Evolutionary conservation across 495 filamentous ascomycete species (phyloP), one percentile per base, ranked within the genome.

Genomic region (Hypoxylon lienhwacheense): DNA sequence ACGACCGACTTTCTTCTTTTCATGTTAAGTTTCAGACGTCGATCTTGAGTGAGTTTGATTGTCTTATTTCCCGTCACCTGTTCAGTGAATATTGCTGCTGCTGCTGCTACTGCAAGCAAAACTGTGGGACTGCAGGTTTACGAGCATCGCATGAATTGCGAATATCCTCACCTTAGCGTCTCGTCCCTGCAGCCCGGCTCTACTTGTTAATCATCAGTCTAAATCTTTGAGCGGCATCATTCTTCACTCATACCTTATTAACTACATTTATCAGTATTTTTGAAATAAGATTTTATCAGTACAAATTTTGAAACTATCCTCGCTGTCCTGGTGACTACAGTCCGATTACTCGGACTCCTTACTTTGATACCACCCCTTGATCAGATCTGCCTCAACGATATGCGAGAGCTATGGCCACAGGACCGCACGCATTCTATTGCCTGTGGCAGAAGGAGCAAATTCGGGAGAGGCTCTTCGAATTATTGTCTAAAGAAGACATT

Each of bases 391-490:
- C 63, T 58, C 64, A 49, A 58, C 70, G 69, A 70, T 61, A 76
- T 76, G 73, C 73, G 47, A 72, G 53, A 68, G 67, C n/a, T 66
- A 78, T 78, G 75, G 74, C 73, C 61, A 66, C 66, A 58, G 65
- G 52, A 48, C 64, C 72, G 56, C 69, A 72, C 64, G 54, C 69
- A 63, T 76, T 78, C 70, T 77, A 75, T 68, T 63, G 69, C 76
- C 66, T 84, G 66, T 81, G 80, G 78, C 66, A 79, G 73, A 63
- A 77, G 66, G 56, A 73, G 12, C 53, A 41, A 32, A 72, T 81
- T 66, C 72, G 75, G 43, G 72, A 79, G 62, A 68, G 15, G 19
- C 72, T 82, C 63, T 77, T 81, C 64, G 64, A 70, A 36, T 66
- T 77, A 55, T 68, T 79, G 53, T 63, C 78, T 55, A 74, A 66